These are phyloP conservation scores for Austroboletus eburneus DNA, from an alignment of 768 basidiomycete genomes.

Conservation along the genomic window DNA sequence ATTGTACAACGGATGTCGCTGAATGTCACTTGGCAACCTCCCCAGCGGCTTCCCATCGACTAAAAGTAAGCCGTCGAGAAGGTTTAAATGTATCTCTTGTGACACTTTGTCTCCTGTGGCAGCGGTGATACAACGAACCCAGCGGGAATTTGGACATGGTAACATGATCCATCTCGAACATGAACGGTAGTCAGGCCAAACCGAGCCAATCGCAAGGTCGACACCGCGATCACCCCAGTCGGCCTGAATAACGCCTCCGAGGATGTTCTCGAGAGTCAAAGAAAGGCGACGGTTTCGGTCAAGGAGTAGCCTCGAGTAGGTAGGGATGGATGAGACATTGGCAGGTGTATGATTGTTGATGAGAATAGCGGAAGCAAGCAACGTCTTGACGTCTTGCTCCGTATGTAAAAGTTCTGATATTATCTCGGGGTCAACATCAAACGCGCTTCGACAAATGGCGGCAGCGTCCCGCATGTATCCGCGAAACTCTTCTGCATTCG, in stretches of 20 bases:
- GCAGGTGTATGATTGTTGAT: conserved; percentile 11
- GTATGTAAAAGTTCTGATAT: not conserved
- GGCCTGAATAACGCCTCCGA: conserved; percentile 1
- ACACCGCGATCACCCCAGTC: conserved; percentile 5
- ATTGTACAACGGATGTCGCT: conserved; percentile 10
- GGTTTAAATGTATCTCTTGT: conserved; percentile 12
- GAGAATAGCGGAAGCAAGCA: not conserved
- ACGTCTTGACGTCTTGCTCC: not conserved
- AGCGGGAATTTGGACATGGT: conserved; percentile 5
- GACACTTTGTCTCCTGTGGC: not conserved
- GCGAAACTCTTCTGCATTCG: conserved; percentile 1
- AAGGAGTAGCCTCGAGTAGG: conserved; percentile 15
- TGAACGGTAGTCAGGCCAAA: not conserved
- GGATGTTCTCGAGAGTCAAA: not conserved
- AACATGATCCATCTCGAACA: conserved; percentile 5
- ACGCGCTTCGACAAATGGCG: conserved; percentile 32
- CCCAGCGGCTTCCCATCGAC: conserved; percentile 22
- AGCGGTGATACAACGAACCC: conserved; percentile 17
- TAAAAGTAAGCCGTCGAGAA: conserved; percentile 20
- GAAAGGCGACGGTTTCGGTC: conserved; percentile 25
- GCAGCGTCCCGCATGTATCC: conserved; percentile 31
- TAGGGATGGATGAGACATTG: not conserved
- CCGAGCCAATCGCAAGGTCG: conserved; percentile 10
- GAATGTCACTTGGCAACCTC: conserved; percentile 8
- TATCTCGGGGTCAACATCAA: not conserved